These are phyloP conservation scores for Vaucheria bursata DNA, from an alignment of 352 stramenopile genomes.

Conservation along the genomic window DNA sequence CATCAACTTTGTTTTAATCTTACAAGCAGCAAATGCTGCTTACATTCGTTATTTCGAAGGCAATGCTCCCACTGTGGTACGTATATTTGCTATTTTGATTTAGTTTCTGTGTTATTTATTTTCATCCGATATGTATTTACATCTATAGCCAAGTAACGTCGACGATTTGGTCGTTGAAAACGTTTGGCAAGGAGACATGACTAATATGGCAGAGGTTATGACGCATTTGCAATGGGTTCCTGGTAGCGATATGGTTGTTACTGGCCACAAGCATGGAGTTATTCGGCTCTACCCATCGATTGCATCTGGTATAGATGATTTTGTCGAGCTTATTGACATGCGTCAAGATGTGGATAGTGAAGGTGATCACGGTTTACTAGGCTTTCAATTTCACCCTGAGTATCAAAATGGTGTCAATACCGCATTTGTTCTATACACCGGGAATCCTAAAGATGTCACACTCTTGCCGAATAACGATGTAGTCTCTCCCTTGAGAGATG, in stretches of 20 bases:
- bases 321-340: slow-evolving; percentile 9
- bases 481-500: neutral
- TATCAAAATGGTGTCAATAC: neutral
- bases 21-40: no score
- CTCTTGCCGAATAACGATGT: neutral
- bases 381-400: slow-evolving; percentile 9
- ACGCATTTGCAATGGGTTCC: neutral
- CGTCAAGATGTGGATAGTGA: neutral
- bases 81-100: no score
- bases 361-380: neutral
- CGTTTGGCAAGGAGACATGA: neutral
- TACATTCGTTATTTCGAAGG: no score
- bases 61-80: no score
- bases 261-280: neutral
- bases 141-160: neutral
- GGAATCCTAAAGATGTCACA: neutral
- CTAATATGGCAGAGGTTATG: no score
- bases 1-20: no score
- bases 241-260: neutral
- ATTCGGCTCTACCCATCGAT: neutral
- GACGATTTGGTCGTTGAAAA: neutral
- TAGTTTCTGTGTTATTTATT: no score
- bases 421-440: slow-evolving; percentile 9
- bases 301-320: neutral
- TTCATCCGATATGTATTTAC: no score